A percentile compares a stretch with the other conserved stretches of the same genome.
Evolutionary conservation across 495 filamentous ascomycete genomes (phyloP).

Genomic region (Aspergillus hancockii): DNA sequence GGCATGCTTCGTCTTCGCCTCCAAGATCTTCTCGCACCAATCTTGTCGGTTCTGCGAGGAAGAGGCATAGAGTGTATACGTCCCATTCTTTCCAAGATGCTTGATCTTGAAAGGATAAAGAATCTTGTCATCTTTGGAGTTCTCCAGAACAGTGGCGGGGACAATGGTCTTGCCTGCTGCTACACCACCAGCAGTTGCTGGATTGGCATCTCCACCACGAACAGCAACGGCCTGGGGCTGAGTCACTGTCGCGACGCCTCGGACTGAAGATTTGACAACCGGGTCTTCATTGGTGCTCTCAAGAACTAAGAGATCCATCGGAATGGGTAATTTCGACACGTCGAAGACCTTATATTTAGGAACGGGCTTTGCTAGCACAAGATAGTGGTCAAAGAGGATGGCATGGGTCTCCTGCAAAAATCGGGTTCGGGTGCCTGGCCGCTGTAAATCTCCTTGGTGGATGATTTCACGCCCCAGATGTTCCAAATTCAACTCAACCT

Average conservation of each 20-base stretch:
- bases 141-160: conserved; percentile 54
- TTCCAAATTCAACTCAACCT: conserved; percentile 83
- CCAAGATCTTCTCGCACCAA: conserved; percentile 91
- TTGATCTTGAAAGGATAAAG: conserved; percentile 95
- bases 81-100: conserved; percentile 83
- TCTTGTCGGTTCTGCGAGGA: conserved; percentile 71
- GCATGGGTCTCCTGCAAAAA: conserved; percentile 94
- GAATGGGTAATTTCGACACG: conserved; percentile 94
- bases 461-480: conserved; percentile 90
- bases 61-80: conserved; percentile 84
- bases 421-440: conserved; percentile 75
- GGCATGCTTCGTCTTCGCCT: conserved; percentile 92
- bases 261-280: conserved; percentile 75
- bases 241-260: conserved; percentile 66
- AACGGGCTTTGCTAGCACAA: conserved; percentile 86
- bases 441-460: conserved; percentile 84
- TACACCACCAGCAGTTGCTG: conserved; percentile 31
- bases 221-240: conserved; percentile 49
- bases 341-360: conserved; percentile 85
- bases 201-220: conserved; percentile 49
- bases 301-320: conserved; percentile 91
- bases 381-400: conserved; percentile 93
- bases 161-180: conserved; percentile 46
- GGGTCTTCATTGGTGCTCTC: conserved; percentile 91
- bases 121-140: conserved; percentile 70